Evolutionary conservation across 352 stramenopile species (phyloP).

Genomic region (Phytophthora chlamydospora): DNA sequence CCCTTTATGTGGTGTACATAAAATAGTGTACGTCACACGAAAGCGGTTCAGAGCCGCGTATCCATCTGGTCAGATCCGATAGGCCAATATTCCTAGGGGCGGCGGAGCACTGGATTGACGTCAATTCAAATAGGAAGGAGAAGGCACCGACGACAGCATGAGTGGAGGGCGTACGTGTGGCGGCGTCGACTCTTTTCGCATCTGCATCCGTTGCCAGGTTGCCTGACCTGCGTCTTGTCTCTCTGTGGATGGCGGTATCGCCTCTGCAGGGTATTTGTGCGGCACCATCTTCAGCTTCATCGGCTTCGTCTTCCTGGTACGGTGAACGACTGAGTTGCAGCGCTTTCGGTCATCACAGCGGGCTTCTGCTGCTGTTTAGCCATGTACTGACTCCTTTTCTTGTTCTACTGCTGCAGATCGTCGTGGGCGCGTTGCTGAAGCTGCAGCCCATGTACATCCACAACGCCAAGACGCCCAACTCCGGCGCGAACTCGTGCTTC

Average conservation of each 20-base stretch:
- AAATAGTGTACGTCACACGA: too few species aligned
- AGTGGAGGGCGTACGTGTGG: conserved; percentile 26
- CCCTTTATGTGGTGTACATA: too few species aligned
- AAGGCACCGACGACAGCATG: conserved; percentile 23
- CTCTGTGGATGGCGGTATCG: background rate
- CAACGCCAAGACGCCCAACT: conserved; percentile 73
- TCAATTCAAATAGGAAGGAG: conserved; percentile 20
- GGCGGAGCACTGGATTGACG: conserved; percentile 19
- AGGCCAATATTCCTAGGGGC: conserved; percentile 25
- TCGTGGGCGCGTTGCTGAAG: conserved; percentile 75
- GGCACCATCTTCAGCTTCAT: conserved; percentile 82
- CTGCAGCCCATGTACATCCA: conserved; percentile 78
- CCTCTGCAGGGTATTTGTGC: conserved; percentile 63
- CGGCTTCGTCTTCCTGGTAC: conserved; percentile 81
- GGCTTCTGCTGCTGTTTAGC: background rate
- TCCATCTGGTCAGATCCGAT: conserved; percentile 11
- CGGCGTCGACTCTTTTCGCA: background rate
- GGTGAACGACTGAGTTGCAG: conserved; percentile 1
- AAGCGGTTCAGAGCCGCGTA: too few species aligned
- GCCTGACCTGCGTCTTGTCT: conserved; percentile 7
- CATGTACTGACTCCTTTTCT: conserved; percentile 3
- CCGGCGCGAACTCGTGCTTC: conserved; percentile 76
- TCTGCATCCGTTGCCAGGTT: background rate
- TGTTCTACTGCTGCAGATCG: conserved; percentile 45
- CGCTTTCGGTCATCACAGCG: conserved; percentile 12